Evolutionary conservation across 345 rosid species (phyloP).

Genomic region (Passiflora organensis): DNA sequence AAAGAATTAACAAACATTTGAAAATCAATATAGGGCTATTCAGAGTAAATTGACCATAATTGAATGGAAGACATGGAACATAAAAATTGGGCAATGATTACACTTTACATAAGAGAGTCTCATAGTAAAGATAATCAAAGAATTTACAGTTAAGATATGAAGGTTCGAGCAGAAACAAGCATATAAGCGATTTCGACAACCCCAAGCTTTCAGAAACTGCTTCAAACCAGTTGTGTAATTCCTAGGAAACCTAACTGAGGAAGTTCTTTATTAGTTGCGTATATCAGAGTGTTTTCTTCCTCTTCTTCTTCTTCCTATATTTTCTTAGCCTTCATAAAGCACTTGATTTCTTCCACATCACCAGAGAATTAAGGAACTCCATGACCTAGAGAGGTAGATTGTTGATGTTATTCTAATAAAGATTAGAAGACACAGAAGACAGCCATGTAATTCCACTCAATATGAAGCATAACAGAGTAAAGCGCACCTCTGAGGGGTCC

Average conservation of each 20-base stretch:
- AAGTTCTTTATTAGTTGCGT: constrained; percentile 8
- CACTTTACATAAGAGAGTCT: constrained; percentile 8
- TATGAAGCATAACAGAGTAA: background rate
- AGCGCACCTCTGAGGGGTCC: constrained; percentile 78
- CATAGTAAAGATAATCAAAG: constrained; percentile 7
- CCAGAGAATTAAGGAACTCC: constrained; percentile 78
- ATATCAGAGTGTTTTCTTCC: background rate
- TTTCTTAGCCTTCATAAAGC: constrained; percentile 18
- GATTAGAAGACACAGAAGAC: no score
- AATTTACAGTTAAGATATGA: constrained; percentile 37
- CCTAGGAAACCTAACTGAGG: background rate
- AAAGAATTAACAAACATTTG: constrained; percentile 37
- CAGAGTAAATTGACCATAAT: constrained; percentile 8
- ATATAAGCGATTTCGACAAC: no score
- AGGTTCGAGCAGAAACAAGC: constrained; percentile 17
- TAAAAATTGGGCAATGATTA: constrained; percentile 6
- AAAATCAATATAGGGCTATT: constrained; percentile 1
- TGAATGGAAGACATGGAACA: background rate
- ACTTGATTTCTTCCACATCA: constrained; percentile 59
- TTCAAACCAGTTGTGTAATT: constrained; percentile 21
- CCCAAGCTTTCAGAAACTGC: no score
- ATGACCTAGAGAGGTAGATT: constrained; percentile 54
- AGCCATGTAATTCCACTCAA: background rate
- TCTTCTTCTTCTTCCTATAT: constrained; percentile 8
- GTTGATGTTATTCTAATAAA: no score